Base-by-base conservation (phyloP, 2,329 filamentous ascomycete species). In the Colletotrichum sidae region DNA sequence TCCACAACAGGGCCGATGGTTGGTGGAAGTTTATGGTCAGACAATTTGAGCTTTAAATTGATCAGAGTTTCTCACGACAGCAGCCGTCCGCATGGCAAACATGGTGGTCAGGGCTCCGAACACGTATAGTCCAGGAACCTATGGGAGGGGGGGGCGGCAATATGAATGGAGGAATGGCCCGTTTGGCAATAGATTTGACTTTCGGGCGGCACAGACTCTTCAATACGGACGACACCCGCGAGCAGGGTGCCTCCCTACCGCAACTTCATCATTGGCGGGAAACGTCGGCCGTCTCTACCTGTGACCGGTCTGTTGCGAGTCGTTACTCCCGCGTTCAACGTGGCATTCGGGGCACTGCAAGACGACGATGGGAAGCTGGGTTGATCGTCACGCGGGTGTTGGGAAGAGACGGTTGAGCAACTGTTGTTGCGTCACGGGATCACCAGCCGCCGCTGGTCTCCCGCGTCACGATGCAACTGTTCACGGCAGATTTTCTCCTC, bases 1-100 rank as follows among this genome's bases (percentile, higher is more conserved):
- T 50, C 38, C 11, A n/a, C 11, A 39, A 37, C 57, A 38, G 46
- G 62, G 33, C 35, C 13, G 11, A 5, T 65, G 46, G 52, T 65
- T 65, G 62, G 62, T 56, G 62, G 62, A 65, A 65, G 62, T 56
- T 62, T 49, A 37, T 52, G 58, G 41, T 61, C 57, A 55, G 51
- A 55, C 15, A 47, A 52, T 42, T 12, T 42, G 57, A 33, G 52
- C 52, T 56, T 55, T 62, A 62, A 56, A 65, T 62, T 52, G 57
- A 53, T 34, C 57, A 65, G 46, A 65, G 41, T 53, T 25, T 56
- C 46, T 11, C 17, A 45, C 51, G 25, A 55, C 52, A 55, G 55
- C 45, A 13, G 35, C n/a, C 42, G 35, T 35, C 35, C 39, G 8
- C 33, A 25, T 39, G 39, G 33, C 17, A 35, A 51, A n/a, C 42